These are phyloP conservation scores for Sparassis latifolia DNA, from an alignment of 1,284 basidiomycete species.

Conservation along the genomic window DNA sequence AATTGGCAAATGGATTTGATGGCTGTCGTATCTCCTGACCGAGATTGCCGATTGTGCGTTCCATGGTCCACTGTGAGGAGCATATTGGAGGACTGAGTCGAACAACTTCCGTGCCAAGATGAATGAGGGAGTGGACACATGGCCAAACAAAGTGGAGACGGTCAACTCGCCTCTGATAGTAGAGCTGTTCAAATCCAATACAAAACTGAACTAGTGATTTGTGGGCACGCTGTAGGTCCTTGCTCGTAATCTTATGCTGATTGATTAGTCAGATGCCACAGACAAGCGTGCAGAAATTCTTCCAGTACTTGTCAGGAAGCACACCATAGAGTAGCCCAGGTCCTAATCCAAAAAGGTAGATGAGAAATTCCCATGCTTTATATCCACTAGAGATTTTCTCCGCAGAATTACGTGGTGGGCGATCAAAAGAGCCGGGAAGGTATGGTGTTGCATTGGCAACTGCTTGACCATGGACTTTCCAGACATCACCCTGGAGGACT, in stretches of 20 bases:
- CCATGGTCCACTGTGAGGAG: conserved; percentile 18
- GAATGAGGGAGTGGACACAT: conserved; percentile 16
- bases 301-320: conserved; percentile 12
- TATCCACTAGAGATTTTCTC: conserved; percentile 26
- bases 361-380: conserved; percentile 24
- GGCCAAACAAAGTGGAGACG: conserved; percentile 22
- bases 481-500: conserved; percentile 20
- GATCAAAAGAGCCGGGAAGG: conserved; percentile 23
- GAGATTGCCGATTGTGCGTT: conserved; percentile 22
- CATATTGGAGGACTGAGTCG: conserved; percentile 13
- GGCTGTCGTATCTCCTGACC: conserved; percentile 16
- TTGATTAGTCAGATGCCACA: conserved; percentile 9
- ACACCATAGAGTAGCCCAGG: conserved; percentile 14
- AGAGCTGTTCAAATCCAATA: conserved; percentile 18
- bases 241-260: conserved; percentile 10
- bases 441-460: conserved; percentile 12
- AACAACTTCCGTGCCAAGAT: conserved; percentile 11
- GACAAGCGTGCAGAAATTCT: conserved; percentile 20
- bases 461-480: conserved; percentile 27
- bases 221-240: conserved; percentile 4
- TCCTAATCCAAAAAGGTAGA: conserved; percentile 15
- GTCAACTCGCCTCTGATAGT: conserved; percentile 12
- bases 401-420: conserved; percentile 22
- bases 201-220: conserved; percentile 10
- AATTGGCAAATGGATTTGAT: conserved; percentile 16